Base-by-base conservation (phyloP, 306 rosid species). In the Quercus variabilis region DNA sequence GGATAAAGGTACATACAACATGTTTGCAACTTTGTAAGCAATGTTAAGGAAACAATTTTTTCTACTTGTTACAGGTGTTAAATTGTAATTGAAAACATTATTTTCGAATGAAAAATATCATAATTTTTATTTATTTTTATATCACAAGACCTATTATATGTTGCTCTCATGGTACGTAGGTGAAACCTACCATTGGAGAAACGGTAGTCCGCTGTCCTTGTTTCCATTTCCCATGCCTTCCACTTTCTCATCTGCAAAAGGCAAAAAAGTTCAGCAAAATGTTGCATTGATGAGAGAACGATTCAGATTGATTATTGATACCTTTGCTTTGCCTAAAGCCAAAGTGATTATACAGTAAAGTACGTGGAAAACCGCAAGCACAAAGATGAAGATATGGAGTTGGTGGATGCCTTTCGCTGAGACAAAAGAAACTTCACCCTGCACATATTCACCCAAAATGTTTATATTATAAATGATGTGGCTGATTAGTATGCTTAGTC, bases 171-270 rank as follows among this genome's bases (percentile, higher is more conserved):
- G 54, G 54, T 46, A 46, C 54, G 54, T 46, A 46, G 13, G 54
- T 46, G 54, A 46, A 46, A 46, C 89, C 79, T 23, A 94, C 98
- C 98, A 26, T 94, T 90, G 35, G 94, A 83, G 76, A 90, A 94
- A 71, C 92, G 97, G 71, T 94, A 92, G 71, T 89, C 93, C 0
- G 64, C 75, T 11, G 97, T 94, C 76, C 79, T 89, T 12, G 97
- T 92, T 76, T 92, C 96, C 77, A 83, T 89, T 85, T 94, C 98
- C 98, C 98, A 94, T 55, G 85, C 70, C 72, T 89, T 94, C 98
- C 98, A 94, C 28, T 91, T 87, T 81, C 89, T 82, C 98, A 92
- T 94, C 98, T 94, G 84, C 54, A 12, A 11, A 46, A 3, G 54
- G 15, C 14, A 46, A 10, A 46, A 10, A 46, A 15, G 54, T 46